phyloP scores from a whole-genome alignment of 176 grass and related monocot species.

The Oryza punctata region DNA sequence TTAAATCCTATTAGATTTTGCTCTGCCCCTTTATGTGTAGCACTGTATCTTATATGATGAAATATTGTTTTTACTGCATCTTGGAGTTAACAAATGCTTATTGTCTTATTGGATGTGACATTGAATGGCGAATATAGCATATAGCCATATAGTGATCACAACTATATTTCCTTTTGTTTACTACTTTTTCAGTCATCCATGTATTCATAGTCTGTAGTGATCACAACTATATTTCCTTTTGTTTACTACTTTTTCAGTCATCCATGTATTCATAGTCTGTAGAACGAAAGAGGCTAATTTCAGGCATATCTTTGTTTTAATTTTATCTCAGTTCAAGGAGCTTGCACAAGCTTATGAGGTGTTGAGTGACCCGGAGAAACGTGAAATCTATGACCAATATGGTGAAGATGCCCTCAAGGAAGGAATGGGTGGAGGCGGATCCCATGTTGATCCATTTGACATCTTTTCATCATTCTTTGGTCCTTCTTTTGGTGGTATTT shows the following conservation, averaged over 20 bases:
- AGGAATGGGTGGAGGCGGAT: constrained; percentile 90
- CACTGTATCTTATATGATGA: background rate
- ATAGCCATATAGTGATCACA: background rate
- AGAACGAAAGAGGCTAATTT: background rate
- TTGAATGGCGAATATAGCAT: background rate
- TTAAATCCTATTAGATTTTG: background rate
- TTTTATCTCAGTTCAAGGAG: constrained; percentile 93
- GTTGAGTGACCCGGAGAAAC: constrained; percentile 94
- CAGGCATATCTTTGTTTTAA: background rate
- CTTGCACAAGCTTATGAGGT: constrained; percentile 97
- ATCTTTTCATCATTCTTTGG: constrained; percentile 99
- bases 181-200: background rate
- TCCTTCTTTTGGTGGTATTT: constrained; percentile 69
- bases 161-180: background rate
- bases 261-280: background rate
- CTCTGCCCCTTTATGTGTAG: background rate
- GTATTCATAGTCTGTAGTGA: background rate
- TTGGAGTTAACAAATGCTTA: background rate
- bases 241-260: background rate
- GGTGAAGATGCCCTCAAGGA: constrained; percentile 99
- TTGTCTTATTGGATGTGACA: background rate
- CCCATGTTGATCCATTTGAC: constrained; percentile 80
- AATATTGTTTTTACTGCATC: background rate
- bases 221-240: background rate
- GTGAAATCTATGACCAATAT: constrained; percentile 97